phyloP scores from a whole-genome alignment of 176 grass and related monocot genomes.

The Oryza officinalis region DNA sequence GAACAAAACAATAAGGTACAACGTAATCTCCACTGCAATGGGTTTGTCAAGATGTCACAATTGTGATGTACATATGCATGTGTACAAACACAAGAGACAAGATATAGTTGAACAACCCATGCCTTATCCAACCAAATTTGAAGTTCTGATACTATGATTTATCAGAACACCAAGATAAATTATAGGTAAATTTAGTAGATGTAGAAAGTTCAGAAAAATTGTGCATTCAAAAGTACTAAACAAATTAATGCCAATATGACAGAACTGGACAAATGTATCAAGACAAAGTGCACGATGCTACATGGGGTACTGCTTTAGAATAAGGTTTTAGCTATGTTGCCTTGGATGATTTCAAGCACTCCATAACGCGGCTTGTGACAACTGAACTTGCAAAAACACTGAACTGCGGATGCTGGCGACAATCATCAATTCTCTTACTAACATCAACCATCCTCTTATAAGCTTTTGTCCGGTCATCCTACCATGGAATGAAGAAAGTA shows the following conservation, averaged over 20 bases:
- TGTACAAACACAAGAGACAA: constrained; percentile 2
- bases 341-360: constrained; percentile 86
- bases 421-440: constrained; percentile 74
- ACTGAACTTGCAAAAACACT: constrained; percentile 70
- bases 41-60: neutral
- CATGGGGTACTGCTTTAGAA: constrained; percentile 17
- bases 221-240: neutral
- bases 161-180: neutral
- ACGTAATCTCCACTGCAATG: neutral
- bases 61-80: constrained; percentile 1
- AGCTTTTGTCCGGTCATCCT: constrained; percentile 85
- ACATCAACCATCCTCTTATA: constrained; percentile 83
- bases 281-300: constrained; percentile 1
- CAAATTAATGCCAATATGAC: neutral
- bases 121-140: neutral
- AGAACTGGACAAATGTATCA: neutral
- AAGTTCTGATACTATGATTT: neutral
- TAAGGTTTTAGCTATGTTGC: constrained; percentile 39
- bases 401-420: constrained; percentile 72
- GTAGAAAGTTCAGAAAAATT: neutral
- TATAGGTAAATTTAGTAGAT: neutral
- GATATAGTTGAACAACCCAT: neutral
- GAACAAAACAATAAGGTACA: neutral
- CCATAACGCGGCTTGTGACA: constrained; percentile 56
- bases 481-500: constrained; percentile 40